phyloP scores from a whole-genome alignment of 1,284 basidiomycete species.

The Heimioporus retisporus region DNA sequence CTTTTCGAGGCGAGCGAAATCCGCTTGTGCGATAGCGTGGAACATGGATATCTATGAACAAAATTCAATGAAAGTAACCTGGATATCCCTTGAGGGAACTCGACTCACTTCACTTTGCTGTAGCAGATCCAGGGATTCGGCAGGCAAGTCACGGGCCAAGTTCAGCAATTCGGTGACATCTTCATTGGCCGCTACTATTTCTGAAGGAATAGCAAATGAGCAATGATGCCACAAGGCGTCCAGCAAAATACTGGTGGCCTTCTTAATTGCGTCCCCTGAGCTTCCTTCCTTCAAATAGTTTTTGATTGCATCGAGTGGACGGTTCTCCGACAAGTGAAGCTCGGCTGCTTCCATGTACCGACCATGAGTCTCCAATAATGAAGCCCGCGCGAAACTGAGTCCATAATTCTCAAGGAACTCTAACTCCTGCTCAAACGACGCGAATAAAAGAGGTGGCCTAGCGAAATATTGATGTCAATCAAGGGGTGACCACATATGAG shows the following conservation, averaged over 20 bases:
- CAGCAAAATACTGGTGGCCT: constrained; percentile 42
- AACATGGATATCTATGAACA: constrained; percentile 37
- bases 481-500: constrained; percentile 4
- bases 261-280: constrained; percentile 40
- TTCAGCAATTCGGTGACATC: constrained; percentile 23
- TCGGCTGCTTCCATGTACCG: constrained; percentile 64
- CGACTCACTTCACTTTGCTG: constrained; percentile 28
- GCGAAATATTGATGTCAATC: constrained; percentile 7
- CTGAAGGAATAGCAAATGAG: constrained; percentile 33
- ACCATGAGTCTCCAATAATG: constrained; percentile 58
- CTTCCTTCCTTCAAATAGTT: constrained; percentile 52
- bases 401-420: constrained; percentile 68
- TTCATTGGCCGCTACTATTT: constrained; percentile 17
- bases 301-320: constrained; percentile 57
- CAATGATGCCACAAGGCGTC: constrained; percentile 35
- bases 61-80: background rate
- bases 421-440: constrained; percentile 60
- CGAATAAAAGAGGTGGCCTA: constrained; percentile 64
- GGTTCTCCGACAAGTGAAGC: constrained; percentile 63
- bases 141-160: constrained; percentile 29
- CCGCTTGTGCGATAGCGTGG: constrained; percentile 26
- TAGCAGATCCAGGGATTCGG: constrained; percentile 20
- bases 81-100: background rate
- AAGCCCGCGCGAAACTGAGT: constrained; percentile 62
- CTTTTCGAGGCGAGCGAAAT: constrained; percentile 19